Evolutionary conservation across 306 rosid species (phyloP).

Genomic region (Inga leiocalycina): DNA sequence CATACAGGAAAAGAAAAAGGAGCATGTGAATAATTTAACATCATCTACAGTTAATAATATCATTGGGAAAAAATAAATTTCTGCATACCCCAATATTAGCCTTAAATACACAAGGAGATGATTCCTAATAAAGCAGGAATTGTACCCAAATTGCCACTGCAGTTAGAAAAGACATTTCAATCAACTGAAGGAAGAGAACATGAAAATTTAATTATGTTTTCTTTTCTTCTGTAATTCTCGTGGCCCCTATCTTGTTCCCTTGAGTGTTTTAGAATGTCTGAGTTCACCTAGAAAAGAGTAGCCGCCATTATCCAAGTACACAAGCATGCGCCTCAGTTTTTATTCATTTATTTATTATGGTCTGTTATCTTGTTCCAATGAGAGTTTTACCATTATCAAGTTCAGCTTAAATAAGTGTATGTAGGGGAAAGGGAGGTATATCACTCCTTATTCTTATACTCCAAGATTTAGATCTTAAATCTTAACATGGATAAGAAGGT

Average conservation of each 20-base stretch:
- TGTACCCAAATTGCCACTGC: slow-evolving; percentile 98
- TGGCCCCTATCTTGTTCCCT: neutral
- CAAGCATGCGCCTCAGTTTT: neutral
- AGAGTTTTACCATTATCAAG: neutral
- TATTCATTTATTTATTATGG: neutral
- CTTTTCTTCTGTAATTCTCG: neutral
- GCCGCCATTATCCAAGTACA: neutral
- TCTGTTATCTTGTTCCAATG: neutral
- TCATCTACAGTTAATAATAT: neutral
- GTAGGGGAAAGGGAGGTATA: too few relatives aligned
- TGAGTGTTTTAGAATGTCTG: neutral
- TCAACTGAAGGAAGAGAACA: neutral
- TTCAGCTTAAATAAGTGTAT: neutral
- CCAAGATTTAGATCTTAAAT: slow-evolving; percentile 17
- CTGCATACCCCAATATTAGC: slow-evolving; percentile 89
- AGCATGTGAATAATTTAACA: slow-evolving; percentile 26
- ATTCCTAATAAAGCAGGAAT: slow-evolving; percentile 85
- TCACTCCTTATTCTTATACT: neutral
- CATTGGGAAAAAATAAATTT: slow-evolving; percentile 13
- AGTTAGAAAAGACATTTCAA: slow-evolving; percentile 43
- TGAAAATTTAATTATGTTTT: neutral
- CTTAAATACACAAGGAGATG: slow-evolving; percentile 77
- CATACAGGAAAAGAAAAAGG: slow-evolving; percentile 15
- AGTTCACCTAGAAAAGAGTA: neutral
- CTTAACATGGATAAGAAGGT: slow-evolving; percentile 43